phyloP scores from a whole-genome alignment of 345 rosid genomes.

The Dipteronia sinensis region DNA sequence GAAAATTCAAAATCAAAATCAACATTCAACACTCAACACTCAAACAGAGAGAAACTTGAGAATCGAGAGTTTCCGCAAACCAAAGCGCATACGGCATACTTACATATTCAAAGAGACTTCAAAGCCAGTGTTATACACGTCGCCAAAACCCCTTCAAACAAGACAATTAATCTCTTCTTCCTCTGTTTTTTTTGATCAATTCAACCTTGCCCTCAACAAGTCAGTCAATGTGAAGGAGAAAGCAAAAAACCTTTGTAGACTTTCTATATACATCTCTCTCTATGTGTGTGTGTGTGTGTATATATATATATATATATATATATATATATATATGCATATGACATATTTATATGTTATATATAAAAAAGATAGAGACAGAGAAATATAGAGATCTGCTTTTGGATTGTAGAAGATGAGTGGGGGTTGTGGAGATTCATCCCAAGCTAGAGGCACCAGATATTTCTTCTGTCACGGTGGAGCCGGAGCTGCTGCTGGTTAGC shows the following conservation, averaged over 20 bases:
- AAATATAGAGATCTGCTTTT: slow-evolving; percentile 31
- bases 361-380: slow-evolving; percentile 13
- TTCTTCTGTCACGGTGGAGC: slow-evolving; percentile 61
- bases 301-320: background rate
- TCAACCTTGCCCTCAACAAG: background rate
- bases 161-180: background rate
- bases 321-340: background rate
- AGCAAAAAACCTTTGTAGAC: background rate
- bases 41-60: background rate
- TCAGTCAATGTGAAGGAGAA: background rate
- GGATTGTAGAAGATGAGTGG: slow-evolving; percentile 15
- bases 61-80: background rate
- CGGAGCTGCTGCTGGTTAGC: slow-evolving; percentile 89
- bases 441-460: slow-evolving; percentile 44
- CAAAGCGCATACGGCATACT: background rate
- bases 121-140: background rate
- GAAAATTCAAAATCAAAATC: too few species aligned
- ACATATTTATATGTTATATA: background rate
- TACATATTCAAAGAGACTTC: background rate
- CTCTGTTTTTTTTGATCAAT: background rate
- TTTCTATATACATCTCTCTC: background rate
- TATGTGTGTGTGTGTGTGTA: background rate
- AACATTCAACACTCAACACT: too few species aligned
- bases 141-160: slow-evolving; percentile 15
- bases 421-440: slow-evolving; percentile 38